Base-by-base conservation (phyloP, 2,329 filamentous ascomycete species). In the Teratosphaeria pseudoeucalypti region DNA sequence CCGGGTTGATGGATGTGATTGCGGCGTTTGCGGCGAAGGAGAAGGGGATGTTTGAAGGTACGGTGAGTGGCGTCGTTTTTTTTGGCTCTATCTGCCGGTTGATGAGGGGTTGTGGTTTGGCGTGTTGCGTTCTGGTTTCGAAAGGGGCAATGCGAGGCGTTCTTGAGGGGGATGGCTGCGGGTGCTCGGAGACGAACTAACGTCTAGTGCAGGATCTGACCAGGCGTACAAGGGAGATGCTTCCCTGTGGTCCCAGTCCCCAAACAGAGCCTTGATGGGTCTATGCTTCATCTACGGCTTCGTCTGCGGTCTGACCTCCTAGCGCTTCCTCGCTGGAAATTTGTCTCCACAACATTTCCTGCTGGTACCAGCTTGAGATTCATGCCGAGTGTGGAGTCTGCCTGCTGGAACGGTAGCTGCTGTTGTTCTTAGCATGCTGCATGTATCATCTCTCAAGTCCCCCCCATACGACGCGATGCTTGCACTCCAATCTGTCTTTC, bases 21-120 rank as follows among this genome's bases (percentile, higher is more conserved):
- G 43, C 56, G n/a, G 27, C 56, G 27, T 52, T n/a, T 26, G 54
- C 52, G 32, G 47, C 56, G 29, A 58, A 58, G 47, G 19, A 53
- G 34, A 12, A 54, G 27, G 53, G 53, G 7, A 54, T 26, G 6
- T 54, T 54, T 29, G 10, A 54, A 54, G 19, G 53, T 23, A n/a
- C 12, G 34, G 53, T 54, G 19, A n/a, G 53, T 54, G 7, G n/a
- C n/a, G 6, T 43, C 6, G 11, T 1, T 43, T 43, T 43, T 2
- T 23, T 23, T 23, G 23, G 23, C 2, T 7, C 2, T 2, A 2
- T 29, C 29, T 29, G 29, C 29, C 2, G 29, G 29, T 7, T 7
- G 29, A 29, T 7, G 29, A 29, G 29, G 29, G 29, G 4, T 7
- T 5, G 29, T 29, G 29, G 7, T 29, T 1, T 2, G 2, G 7